A percentile compares a stretch with the other conserved stretches of the same genome.
Evolutionary conservation across 1,284 basidiomycete genomes (phyloP).

Genomic region (Blastosporella zonata): DNA sequence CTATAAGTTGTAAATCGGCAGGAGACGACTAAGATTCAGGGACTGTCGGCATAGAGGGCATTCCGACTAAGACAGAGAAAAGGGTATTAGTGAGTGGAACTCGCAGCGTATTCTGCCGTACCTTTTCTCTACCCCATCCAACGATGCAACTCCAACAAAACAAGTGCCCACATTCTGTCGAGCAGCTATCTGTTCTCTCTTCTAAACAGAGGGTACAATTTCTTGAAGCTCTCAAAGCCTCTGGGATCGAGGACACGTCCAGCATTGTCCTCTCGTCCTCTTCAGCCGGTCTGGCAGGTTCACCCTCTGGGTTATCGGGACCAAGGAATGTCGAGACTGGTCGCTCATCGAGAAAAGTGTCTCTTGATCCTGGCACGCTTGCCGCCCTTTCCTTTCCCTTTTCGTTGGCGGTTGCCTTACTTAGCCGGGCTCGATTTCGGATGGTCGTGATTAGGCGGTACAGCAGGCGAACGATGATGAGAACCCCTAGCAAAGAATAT

Average conservation of each 20-base stretch:
- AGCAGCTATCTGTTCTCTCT: conserved; percentile 74
- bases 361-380: conserved; percentile 32
- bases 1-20: conserved; percentile 84
- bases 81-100: conserved; percentile 11
- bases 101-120: conserved; percentile 24
- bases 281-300: conserved; percentile 55
- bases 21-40: conserved; percentile 66
- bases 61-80: conserved; percentile 57
- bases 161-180: conserved; percentile 92
- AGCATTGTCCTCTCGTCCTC: conserved; percentile 67
- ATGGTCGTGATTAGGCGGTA: conserved; percentile 55
- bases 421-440: conserved; percentile 26
- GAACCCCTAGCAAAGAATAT: conserved; percentile 80
- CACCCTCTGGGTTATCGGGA: conserved; percentile 48
- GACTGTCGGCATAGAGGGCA: conserved; percentile 86
- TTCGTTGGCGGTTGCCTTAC: conserved; percentile 10
- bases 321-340: conserved; percentile 61
- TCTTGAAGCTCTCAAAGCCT: conserved; percentile 54
- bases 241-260: conserved; percentile 52
- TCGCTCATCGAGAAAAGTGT: conserved; percentile 62
- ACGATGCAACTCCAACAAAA: conserved; percentile 95
- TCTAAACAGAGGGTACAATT: conserved; percentile 88
- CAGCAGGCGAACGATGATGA: conserved; percentile 69
- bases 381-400: conserved; percentile 31
- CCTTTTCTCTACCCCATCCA: conserved; percentile 88